Evolutionary conservation across 2,329 filamentous ascomycete species (phyloP), one percentile per base, ranked within the genome.

Genomic region (Aspergillus floridensis): DNA sequence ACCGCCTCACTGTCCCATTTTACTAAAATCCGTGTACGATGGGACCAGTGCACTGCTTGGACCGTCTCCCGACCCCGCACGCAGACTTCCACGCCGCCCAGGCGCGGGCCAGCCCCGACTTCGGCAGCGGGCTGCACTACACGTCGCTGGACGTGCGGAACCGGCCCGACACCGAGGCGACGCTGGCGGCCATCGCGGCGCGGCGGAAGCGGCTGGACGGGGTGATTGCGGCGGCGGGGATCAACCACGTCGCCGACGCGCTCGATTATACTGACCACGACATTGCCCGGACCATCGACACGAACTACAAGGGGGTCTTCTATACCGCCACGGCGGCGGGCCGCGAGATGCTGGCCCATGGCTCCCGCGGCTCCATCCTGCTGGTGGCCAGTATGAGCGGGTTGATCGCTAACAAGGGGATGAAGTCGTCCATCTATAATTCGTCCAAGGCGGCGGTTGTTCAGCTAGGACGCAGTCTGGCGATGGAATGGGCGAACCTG

Each of bases 371-470:
- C 11, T 80, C 78, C 2, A 81, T 83, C 53, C 70, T 82, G 4
- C 69, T 84, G 11, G 70, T 84, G 1, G 81, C 80, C 0, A 81
- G 78, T 60, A 84, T 84, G 80, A 81, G 78, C 58, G 81, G 79
- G 0, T 66, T 78, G 11, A 76, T 80, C 48, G 79, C 80, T 8
- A 82, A 82, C 68, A 80, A 80, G 68, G 80, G 77, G 16, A 71
- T 77, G 70, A 72, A 65, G 10, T 72, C 66, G 7, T 71, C 75
- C 4, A 72, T 77, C 0, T 85, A 85, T 71, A 84, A 84, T 66
- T 76, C 80, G 0, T 83, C 80, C 59, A 85, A 85, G 70, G 78
- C 82, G 0, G 82, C 80, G 0, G 79, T 85, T 2, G 78, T 82
- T 41, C 82, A 85, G 65, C 74, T 85, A 1, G 73, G 75, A 1